A percentile compares a stretch with the other conserved stretches of the same genome.
Evolutionary conservation across 2,329 filamentous ascomycete genomes (phyloP).

Genomic region (Cladorrhinum sp.): DNA sequence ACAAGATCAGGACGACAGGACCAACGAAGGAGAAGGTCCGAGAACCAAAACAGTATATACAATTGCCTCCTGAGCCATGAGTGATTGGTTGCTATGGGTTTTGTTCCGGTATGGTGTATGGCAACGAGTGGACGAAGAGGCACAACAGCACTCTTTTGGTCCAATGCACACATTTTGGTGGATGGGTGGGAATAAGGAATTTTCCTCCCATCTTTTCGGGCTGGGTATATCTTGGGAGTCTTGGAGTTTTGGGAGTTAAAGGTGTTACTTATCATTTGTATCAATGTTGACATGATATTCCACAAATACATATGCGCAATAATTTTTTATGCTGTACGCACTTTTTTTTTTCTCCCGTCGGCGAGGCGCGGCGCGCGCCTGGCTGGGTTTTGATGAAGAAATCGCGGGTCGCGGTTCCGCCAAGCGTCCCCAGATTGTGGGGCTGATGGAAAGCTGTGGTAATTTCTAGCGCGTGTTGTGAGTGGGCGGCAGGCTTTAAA

Average conservation of each 20-base stretch:
- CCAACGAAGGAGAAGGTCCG: constrained; percentile 36
- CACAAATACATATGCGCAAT: neutral
- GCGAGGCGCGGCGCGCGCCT: neutral
- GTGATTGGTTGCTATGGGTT: neutral
- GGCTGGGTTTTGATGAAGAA: constrained; percentile 10
- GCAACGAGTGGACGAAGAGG: neutral
- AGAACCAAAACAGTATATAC: constrained; percentile 21
- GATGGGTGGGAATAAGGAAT: neutral
- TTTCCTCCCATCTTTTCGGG: neutral
- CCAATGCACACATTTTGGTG: neutral
- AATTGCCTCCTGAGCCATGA: constrained; percentile 14
- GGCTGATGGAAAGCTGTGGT: constrained; percentile 19
- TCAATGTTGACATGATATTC: neutral
- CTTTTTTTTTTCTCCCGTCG: neutral
- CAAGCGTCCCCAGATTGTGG: constrained; percentile 1
- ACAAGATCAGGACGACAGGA: constrained; percentile 63
- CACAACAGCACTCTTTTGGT: constrained; percentile 4
- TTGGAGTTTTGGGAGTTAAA: neutral
- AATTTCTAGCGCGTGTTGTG: constrained; percentile 13
- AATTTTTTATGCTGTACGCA: neutral
- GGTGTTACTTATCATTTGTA: neutral
- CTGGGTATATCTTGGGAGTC: neutral
- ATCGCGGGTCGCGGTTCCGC: constrained; percentile 22
- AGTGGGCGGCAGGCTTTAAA: neutral
- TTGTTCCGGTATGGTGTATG: constrained; percentile 1